Conservation (phyloP, 2,329 filamentous ascomycete species). For the Epichloe glyceriae region DNA sequence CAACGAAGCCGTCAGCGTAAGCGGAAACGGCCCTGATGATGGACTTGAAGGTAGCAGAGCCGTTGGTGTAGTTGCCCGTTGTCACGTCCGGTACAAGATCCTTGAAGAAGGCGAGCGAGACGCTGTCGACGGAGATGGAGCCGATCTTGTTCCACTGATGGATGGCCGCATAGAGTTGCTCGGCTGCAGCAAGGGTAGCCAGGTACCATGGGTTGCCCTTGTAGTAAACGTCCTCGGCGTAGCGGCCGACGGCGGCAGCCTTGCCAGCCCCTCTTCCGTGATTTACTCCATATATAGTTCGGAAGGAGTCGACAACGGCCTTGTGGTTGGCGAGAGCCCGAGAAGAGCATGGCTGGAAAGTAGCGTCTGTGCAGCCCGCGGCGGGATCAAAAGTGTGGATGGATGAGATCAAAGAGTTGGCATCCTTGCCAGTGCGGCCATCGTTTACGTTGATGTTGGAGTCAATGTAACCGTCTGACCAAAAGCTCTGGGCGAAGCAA, state of each 20-base stretch:
- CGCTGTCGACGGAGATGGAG: slow-evolving; percentile 49
- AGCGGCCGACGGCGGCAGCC: slow-evolving; percentile 52
- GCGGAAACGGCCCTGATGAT: slow-evolving; percentile 43
- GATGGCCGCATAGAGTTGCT: slow-evolving; percentile 66
- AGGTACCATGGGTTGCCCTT: slow-evolving; percentile 76
- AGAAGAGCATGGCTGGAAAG: slow-evolving; percentile 67
- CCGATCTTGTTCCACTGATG: slow-evolving; percentile 55
- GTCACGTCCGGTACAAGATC: slow-evolving; percentile 46
- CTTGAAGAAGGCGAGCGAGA: slow-evolving; percentile 59
- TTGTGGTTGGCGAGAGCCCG: slow-evolving; percentile 64
- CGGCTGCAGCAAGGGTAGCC: slow-evolving; percentile 61
- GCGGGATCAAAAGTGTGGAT: slow-evolving; percentile 59
- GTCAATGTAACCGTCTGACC: slow-evolving; percentile 51
- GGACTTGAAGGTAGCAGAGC: slow-evolving; percentile 33
- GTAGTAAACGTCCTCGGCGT: slow-evolving; percentile 62
- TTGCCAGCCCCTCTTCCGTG: slow-evolving; percentile 43
- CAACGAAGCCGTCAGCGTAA: slow-evolving; percentile 48
- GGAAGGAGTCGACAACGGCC: slow-evolving; percentile 61
- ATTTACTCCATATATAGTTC: slow-evolving; percentile 58
- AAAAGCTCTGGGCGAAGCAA: slow-evolving; percentile 64
- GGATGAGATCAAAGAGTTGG: slow-evolving; percentile 53
- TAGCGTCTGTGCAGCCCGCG: slow-evolving; percentile 51
- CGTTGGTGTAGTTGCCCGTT: slow-evolving; percentile 47
- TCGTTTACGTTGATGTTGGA: slow-evolving; percentile 56
- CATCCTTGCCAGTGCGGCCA: slow-evolving; percentile 55